Conservation (phyloP, 352 stramenopile species). For the Thraustotheca clavata region DNA sequence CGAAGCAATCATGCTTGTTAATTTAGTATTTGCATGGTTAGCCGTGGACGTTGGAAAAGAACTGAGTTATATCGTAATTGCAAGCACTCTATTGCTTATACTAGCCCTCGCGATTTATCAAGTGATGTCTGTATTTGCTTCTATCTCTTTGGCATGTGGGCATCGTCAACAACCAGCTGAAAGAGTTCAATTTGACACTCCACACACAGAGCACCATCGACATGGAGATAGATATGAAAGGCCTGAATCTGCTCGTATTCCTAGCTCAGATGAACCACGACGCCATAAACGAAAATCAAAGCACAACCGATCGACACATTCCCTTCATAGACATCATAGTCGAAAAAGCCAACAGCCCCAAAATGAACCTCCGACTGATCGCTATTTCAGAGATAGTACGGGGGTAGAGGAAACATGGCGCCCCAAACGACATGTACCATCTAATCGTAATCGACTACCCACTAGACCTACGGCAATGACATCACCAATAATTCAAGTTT, state of each 20-base stretch:
- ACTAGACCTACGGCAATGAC: background rate
- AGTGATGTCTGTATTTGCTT: conserved; percentile 11
- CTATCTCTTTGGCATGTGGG: background rate
- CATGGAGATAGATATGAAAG: background rate
- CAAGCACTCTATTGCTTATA: background rate
- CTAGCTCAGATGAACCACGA: background rate
- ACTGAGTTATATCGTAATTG: conserved; percentile 6
- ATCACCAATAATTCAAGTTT: no score
- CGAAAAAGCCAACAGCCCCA: background rate
- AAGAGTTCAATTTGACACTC: background rate
- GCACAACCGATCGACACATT: background rate
- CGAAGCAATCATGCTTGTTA: background rate
- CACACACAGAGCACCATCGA: background rate
- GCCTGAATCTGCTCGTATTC: background rate
- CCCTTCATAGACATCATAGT: background rate
- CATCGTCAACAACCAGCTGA: background rate
- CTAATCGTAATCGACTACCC: background rate
- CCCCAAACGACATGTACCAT: background rate
- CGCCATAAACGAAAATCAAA: background rate
- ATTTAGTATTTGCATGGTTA: background rate
- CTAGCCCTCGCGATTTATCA: conserved; percentile 2
- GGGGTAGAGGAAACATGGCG: background rate
- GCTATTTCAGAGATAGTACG: background rate
- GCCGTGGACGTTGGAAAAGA: background rate
- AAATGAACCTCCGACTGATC: background rate